phyloP scores from a whole-genome alignment of 139 green algal species.

The Chlorella vulgaris region DNA sequence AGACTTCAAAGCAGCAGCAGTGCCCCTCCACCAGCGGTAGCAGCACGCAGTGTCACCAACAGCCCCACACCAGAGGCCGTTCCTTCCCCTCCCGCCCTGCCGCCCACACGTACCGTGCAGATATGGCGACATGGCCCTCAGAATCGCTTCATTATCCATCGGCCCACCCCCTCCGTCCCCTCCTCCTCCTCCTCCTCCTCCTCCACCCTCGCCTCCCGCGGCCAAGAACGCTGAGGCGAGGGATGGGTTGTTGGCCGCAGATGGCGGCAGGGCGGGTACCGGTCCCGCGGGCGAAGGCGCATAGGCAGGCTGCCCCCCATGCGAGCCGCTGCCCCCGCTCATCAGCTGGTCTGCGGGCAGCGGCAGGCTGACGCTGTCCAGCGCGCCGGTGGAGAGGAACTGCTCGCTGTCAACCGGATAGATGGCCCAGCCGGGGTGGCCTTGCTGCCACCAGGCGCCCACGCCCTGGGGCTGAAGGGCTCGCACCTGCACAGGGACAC shows the following conservation, averaged over 20 bases:
- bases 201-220: too few relatives aligned
- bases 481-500: constrained; percentile 39
- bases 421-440: constrained; percentile 86
- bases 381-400: constrained; percentile 63
- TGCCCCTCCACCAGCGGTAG: too few relatives aligned
- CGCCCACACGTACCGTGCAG: too few relatives aligned
- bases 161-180: too few relatives aligned
- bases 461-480: constrained; percentile 73
- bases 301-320: neutral
- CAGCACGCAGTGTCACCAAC: too few relatives aligned
- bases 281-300: neutral
- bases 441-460: constrained; percentile 74
- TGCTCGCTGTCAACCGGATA: constrained; percentile 79
- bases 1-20: too few relatives aligned
- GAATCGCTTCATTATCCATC: neutral
- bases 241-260: neutral
- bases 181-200: too few relatives aligned
- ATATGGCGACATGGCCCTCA: constrained; percentile 18
- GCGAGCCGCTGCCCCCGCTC: neutral
- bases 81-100: too few relatives aligned
- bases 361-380: constrained; percentile 43
- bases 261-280: neutral
- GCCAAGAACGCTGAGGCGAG: constrained; percentile 11
- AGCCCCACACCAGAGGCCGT: too few relatives aligned
- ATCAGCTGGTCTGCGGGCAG: neutral